A percentile compares a stretch with the other conserved stretches of the same genome.
phyloP scores from a whole-genome alignment of 345 rosid species.

The Cardamine occulta region DNA sequence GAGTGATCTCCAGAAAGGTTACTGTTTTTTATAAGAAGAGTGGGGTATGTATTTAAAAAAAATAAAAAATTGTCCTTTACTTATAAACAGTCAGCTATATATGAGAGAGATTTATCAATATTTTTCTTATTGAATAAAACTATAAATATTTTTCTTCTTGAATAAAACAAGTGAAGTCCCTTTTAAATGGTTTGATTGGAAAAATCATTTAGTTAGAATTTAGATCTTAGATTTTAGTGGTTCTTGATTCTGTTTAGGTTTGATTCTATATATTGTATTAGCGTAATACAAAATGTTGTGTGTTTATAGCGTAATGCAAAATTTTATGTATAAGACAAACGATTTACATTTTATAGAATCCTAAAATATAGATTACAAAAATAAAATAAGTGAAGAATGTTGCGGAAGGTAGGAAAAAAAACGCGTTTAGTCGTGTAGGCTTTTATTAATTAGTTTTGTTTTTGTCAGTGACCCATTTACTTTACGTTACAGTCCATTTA shows the following conservation, averaged over 20 bases:
- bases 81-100: slow-evolving; percentile 33
- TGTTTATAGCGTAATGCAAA: no score
- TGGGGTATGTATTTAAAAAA: slow-evolving; percentile 7
- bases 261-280: neutral
- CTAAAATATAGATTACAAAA: neutral
- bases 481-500: slow-evolving; percentile 28
- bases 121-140: neutral
- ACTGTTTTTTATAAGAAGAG: slow-evolving; percentile 39
- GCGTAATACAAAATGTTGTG: no score
- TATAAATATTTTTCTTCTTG: neutral
- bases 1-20: slow-evolving; percentile 37
- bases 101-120: slow-evolving; percentile 1
- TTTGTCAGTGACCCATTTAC: slow-evolving; percentile 38
- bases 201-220: neutral
- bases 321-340: neutral
- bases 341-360: neutral
- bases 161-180: neutral
- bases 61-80: neutral
- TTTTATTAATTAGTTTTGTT: slow-evolving; percentile 24
- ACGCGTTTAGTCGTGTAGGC: slow-evolving; percentile 22
- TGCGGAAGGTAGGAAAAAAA: slow-evolving; percentile 16
- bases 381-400: no score
- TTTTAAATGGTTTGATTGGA: slow-evolving; percentile 8
- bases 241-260: neutral
- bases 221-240: neutral